Evolutionary conservation across 2,329 filamentous ascomycete genomes (phyloP).

Genomic region (Xylariaceae sp.): DNA sequence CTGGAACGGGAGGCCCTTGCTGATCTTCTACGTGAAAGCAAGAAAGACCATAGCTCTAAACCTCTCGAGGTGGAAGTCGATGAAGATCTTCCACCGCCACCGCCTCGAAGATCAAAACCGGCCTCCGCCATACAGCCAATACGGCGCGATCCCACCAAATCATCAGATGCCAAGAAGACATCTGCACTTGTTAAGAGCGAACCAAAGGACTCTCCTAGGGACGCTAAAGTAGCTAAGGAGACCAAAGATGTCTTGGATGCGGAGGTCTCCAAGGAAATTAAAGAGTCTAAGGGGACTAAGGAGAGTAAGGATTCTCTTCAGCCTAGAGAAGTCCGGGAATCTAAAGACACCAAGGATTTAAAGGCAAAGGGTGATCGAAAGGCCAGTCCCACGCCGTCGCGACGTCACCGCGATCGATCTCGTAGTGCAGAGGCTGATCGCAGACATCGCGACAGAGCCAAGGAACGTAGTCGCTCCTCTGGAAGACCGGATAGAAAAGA

Average conservation of each 20-base stretch:
- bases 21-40: constrained; percentile 57
- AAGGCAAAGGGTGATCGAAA: constrained; percentile 26
- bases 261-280: constrained; percentile 19
- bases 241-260: constrained; percentile 13
- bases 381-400: constrained; percentile 23
- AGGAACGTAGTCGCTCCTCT: constrained; percentile 25
- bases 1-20: constrained; percentile 57
- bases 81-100: constrained; percentile 47
- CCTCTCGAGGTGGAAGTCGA: constrained; percentile 56
- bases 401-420: constrained; percentile 24
- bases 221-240: constrained; percentile 17
- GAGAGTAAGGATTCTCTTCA: constrained; percentile 13
- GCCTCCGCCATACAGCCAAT: constrained; percentile 59
- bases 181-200: constrained; percentile 31
- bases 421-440: constrained; percentile 24
- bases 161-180: constrained; percentile 38
- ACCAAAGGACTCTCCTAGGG: constrained; percentile 28
- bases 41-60: constrained; percentile 36
- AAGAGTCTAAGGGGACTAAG: constrained; percentile 22
- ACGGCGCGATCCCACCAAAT: constrained; percentile 42
- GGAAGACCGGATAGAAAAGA: constrained; percentile 28
- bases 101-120: constrained; percentile 48
- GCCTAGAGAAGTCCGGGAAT: constrained; percentile 18
- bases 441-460: constrained; percentile 27
- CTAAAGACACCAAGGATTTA: constrained; percentile 20